Evolutionary conservation across 176 grass and related monocot genomes (phyloP).

Genomic region (Carex myosuroides): DNA sequence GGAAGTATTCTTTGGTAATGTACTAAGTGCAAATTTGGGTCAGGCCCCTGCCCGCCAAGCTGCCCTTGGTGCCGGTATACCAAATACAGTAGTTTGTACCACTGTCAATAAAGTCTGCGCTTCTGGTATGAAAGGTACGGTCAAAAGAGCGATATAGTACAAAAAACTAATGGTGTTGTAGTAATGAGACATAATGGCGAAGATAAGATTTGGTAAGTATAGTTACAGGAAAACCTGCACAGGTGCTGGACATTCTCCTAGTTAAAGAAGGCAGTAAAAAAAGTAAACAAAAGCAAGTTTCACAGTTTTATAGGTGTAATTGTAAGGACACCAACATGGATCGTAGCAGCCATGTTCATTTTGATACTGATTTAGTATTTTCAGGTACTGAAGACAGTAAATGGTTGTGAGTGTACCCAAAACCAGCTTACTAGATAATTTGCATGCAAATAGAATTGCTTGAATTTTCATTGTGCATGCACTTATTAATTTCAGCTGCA

Average conservation of each 20-base stretch:
- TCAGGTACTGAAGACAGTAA: background rate
- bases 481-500: slow-evolving; percentile 38
- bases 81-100: slow-evolving; percentile 74
- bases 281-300: background rate
- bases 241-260: background rate
- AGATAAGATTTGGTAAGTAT: background rate
- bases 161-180: background rate
- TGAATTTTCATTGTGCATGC: background rate
- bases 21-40: slow-evolving; percentile 93
- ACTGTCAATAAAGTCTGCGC: slow-evolving; percentile 92
- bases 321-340: background rate
- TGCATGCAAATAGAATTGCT: slow-evolving; percentile 2
- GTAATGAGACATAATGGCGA: background rate
- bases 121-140: slow-evolving; percentile 85
- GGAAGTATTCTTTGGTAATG: slow-evolving; percentile 88
- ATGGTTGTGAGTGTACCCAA: background rate
- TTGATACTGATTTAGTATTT: background rate
- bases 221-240: background rate
- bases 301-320: background rate
- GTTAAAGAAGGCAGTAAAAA: background rate
- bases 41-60: slow-evolving; percentile 88
- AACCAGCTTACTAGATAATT: slow-evolving; percentile 8
- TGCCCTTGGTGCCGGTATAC: slow-evolving; percentile 79
- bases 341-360: background rate
- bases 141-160: background rate